These are phyloP conservation scores for Trichocomaceae sp. DNA, from an alignment of 2,329 filamentous ascomycete species.

Conservation along the genomic window DNA sequence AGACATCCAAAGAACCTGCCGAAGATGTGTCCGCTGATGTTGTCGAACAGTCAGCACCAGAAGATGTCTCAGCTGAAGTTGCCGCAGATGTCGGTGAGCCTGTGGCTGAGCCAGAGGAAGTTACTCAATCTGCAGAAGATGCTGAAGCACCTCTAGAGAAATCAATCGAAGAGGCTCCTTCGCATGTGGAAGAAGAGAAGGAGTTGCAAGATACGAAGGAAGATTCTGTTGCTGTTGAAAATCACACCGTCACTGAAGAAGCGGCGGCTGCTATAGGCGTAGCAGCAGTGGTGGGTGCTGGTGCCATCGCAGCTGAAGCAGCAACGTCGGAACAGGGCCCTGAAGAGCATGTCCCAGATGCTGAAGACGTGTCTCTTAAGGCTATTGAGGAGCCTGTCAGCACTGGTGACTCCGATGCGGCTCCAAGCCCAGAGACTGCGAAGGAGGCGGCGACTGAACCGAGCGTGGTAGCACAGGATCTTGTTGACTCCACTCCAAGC, in stretches of 20 bases:
- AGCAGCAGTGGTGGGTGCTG: slow-evolving; percentile 14
- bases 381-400: not conserved
- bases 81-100: slow-evolving; percentile 1
- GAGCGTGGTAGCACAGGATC: not conserved
- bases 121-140: not conserved
- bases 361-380: not conserved
- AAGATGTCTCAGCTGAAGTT: slow-evolving; percentile 7
- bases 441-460: not conserved
- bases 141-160: not conserved
- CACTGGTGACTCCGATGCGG: not conserved
- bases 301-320: slow-evolving; percentile 9
- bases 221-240: slow-evolving; percentile 4
- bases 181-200: slow-evolving; percentile 3
- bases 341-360: slow-evolving; percentile 8
- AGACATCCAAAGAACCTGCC: not conserved
- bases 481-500: not conserved
- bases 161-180: not conserved
- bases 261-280: slow-evolving; percentile 20
- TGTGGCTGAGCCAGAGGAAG: not conserved
- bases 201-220: slow-evolving; percentile 10
- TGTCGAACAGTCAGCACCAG: slow-evolving; percentile 12
- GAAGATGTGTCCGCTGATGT: not conserved
- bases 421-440: not conserved
- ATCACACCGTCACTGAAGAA: slow-evolving; percentile 19
- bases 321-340: slow-evolving; percentile 18